Percentiles rank a stretch among this genome's conserved stretches.
Evolutionary conservation across 2,329 filamentous ascomycete species (phyloP).

Genomic region (Lachnellula subtilissima): DNA sequence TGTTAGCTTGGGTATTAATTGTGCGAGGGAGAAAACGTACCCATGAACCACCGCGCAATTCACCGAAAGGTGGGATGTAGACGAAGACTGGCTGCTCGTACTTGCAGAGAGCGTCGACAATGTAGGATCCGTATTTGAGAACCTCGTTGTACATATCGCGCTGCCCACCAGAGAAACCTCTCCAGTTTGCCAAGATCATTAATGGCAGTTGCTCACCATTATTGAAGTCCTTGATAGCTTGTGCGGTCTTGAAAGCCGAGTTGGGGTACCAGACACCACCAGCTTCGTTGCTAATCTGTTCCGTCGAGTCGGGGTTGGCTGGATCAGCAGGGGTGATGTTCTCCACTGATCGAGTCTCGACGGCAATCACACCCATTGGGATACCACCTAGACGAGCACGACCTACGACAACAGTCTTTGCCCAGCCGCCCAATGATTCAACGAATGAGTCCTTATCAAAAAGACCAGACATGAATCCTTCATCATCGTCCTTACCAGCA

Average conservation of each 20-base stretch:
- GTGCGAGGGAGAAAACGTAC: slow-evolving; percentile 37
- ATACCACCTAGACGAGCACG: slow-evolving; percentile 96
- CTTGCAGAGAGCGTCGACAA: slow-evolving; percentile 96
- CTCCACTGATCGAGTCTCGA: slow-evolving; percentile 93
- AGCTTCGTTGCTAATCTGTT: slow-evolving; percentile 90
- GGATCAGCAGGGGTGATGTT: slow-evolving; percentile 95
- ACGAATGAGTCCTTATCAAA: slow-evolving; percentile 98
- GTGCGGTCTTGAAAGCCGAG: slow-evolving; percentile 98
- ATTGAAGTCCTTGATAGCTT: slow-evolving; percentile 99
- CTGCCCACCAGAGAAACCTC: slow-evolving; percentile 99
- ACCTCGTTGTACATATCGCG: slow-evolving; percentile 99
- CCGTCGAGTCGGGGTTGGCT: slow-evolving; percentile 96
- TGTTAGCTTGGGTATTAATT: slow-evolving; percentile 29
- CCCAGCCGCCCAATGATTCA: slow-evolving; percentile 95
- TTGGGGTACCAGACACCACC: slow-evolving; percentile 99
- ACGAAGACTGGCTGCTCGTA: slow-evolving; percentile 98
- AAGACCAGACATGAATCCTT: slow-evolving; percentile 79
- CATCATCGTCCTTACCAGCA: slow-evolving; percentile 73
- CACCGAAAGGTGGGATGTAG: slow-evolving; percentile 94
- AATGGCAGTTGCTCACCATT: slow-evolving; percentile 94
- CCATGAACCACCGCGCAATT: slow-evolving; percentile 98
- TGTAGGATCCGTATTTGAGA: slow-evolving; percentile 98
- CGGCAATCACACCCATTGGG: slow-evolving; percentile 95
- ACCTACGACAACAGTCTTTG: slow-evolving; percentile 91
- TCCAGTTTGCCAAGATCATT: slow-evolving; percentile 99